Percentiles rank a stretch among this genome's conserved stretches.
Evolutionary conservation across 1,284 basidiomycete species (phyloP).

Genomic region (Irpex rosettiformis): DNA sequence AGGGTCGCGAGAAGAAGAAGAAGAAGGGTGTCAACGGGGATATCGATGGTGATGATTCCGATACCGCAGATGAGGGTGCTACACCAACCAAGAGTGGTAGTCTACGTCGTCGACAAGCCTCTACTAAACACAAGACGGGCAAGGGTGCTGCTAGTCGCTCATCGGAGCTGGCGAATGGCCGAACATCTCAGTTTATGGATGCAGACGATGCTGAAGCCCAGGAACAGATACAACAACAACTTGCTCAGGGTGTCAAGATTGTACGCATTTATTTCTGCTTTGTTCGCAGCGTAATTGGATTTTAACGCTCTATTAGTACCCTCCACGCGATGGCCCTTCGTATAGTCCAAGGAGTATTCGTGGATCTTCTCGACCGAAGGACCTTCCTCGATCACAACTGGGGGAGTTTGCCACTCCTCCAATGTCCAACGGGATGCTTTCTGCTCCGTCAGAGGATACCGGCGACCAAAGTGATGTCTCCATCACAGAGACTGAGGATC

Average conservation of each 20-base stretch:
- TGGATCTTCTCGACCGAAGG: conserved; percentile 55
- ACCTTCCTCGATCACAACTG: conserved; percentile 29
- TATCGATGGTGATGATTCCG: conserved; percentile 34
- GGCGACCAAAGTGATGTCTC: conserved; percentile 37
- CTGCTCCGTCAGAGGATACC: conserved; percentile 41
- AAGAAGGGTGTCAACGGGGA: conserved; percentile 32
- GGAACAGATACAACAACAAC: conserved; percentile 79
- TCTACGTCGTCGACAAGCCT: conserved; percentile 35
- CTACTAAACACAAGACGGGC: conserved; percentile 28
- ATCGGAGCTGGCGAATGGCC: conserved; percentile 48
- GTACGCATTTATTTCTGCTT: too few species aligned
- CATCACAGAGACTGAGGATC: conserved; percentile 30
- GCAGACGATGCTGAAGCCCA: conserved; percentile 86
- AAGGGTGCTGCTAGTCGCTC: conserved; percentile 25
- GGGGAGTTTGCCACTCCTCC: conserved; percentile 24
- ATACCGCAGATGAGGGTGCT: conserved; percentile 37
- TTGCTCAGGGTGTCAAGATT: conserved; percentile 71
- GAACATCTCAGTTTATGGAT: conserved; percentile 85
- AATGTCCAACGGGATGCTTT: conserved; percentile 40
- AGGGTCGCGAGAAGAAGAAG: conserved; percentile 54
- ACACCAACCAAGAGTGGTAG: conserved; percentile 51
- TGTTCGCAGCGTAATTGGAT: too few species aligned
- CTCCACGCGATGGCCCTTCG: conserved; percentile 48
- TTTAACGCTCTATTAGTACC: conserved; percentile 38
- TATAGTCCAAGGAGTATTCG: conserved; percentile 65